phyloP scores from a whole-genome alignment of 2,329 filamentous ascomycete species.

The Sclerotinia minor region DNA sequence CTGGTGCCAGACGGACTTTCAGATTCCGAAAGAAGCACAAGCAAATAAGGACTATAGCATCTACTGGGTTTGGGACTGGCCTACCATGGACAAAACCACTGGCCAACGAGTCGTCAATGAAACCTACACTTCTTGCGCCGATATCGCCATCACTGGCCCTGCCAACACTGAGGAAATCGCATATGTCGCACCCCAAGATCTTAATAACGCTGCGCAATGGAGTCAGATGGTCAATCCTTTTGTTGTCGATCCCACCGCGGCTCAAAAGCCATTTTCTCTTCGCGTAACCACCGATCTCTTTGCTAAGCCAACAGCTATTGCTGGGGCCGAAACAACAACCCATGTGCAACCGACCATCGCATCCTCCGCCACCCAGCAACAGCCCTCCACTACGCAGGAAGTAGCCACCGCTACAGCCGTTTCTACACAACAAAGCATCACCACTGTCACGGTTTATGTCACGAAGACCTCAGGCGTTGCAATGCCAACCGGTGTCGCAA shows the following conservation, averaged over 20 bases:
- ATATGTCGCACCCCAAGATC: constrained; percentile 22
- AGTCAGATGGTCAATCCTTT: constrained; percentile 36
- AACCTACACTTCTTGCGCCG: constrained; percentile 60
- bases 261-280: constrained; percentile 15
- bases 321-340: background rate
- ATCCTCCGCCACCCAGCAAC: constrained; percentile 6
- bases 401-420: background rate
- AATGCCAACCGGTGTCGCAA: background rate
- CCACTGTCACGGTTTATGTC: background rate
- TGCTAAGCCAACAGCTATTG: constrained; percentile 10
- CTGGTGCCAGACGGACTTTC: constrained; percentile 79
- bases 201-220: constrained; percentile 26
- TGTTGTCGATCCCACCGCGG: constrained; percentile 31
- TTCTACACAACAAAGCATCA: background rate
- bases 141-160: constrained; percentile 45
- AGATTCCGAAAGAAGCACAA: constrained; percentile 67
- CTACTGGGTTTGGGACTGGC: constrained; percentile 98
- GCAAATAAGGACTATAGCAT: constrained; percentile 70
- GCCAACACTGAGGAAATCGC: constrained; percentile 17
- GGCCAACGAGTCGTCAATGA: constrained; percentile 53
- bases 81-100: constrained; percentile 52
- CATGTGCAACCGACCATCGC: constrained; percentile 4
- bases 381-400: background rate
- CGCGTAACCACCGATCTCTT: constrained; percentile 17
- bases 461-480: background rate